Evolutionary conservation across 208 protist genomes (phyloP), one percentile per base, ranked within the genome.

Genomic region (Phytomonas sp.): DNA sequence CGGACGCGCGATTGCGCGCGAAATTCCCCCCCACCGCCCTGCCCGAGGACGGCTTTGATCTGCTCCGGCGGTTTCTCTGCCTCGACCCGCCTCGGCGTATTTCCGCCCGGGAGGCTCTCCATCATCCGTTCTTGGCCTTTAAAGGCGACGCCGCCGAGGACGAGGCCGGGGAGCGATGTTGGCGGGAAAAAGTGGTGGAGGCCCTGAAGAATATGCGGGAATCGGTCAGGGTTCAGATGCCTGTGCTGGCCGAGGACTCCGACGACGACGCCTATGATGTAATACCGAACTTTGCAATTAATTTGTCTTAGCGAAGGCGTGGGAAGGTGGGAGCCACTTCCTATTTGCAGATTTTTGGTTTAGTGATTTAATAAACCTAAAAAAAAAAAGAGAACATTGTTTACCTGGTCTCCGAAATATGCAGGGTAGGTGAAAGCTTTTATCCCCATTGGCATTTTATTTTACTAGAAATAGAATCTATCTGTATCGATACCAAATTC

Each of bases 1-100:
- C 72, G 31, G 72, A 69, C 45, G 74, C 79, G 29, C 91, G 87
- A 37, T 75, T 93, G n/a, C 64, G 76, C 11, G 26, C 83, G 52
- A 93, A 91, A 75, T 89, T 93, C 68, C 74, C 81, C 52, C 59
- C 69, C 14, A 66, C 36, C 19, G 76, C 94, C 60, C 60, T 94
- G 11, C 40, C 69, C 11, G 62, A 76, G 0, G 82, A 92, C 0
- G 91, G 88, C 12, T 66, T 88, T 6, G 82, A 94, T 67, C 70
- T 96, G 14, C 78, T 94, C 32, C 75, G 80, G 40, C 75, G 79
- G 30, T 88, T 96, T 87, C 79, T 96, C 36, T 59, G 71, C 12
- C 31, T 85, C 6, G 61, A 82, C 42, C 87, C 85, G 0, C 71
- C 78, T 61, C 67, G 75, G 31, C 86, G 91, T 49, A 79, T 94